These are phyloP conservation scores for Lippia alba DNA, from an alignment of 305 asterid species.

Conservation along the genomic window DNA sequence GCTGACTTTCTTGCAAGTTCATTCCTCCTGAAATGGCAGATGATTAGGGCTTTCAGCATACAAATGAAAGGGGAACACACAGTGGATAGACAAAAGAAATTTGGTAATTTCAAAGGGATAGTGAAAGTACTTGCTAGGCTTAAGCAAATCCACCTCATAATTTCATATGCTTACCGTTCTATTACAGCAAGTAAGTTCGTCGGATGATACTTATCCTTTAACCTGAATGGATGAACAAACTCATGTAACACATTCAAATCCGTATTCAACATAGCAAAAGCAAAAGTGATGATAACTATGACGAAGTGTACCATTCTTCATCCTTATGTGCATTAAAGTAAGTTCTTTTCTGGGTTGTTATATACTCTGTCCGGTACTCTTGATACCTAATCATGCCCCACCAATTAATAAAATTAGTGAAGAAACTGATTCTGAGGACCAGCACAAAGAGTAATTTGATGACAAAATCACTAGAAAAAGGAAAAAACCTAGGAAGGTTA, in stretches of 20 bases:
- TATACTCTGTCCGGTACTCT: conserved; percentile 90
- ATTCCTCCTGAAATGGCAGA: conserved; percentile 69
- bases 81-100: conserved; percentile 5
- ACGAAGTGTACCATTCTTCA: conserved; percentile 79
- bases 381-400: conserved; percentile 67
- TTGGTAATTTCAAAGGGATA: conserved; percentile 16
- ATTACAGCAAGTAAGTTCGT: conserved; percentile 82
- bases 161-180: conserved; percentile 63
- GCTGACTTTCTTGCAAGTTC: conserved; percentile 82
- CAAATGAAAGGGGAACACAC: conserved; percentile 25
- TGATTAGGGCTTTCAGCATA: conserved; percentile 13
- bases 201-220: conserved; percentile 97
- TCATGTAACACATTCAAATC: conserved; percentile 25
- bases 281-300: neutral
- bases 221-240: conserved; percentile 57
- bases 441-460: conserved; percentile 6
- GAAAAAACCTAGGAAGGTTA: conserved; percentile 24
- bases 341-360: conserved; percentile 84
- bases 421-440: neutral
- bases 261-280: conserved; percentile 16
- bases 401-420: conserved; percentile 26
- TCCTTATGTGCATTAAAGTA: conserved; percentile 89
- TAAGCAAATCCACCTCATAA: conserved; percentile 14
- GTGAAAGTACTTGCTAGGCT: conserved; percentile 19
- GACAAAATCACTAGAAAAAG: conserved; percentile 17